These are phyloP conservation scores for Fusarium equiseti DNA, from an alignment of 2,329 filamentous ascomycete species.

Conservation along the genomic window DNA sequence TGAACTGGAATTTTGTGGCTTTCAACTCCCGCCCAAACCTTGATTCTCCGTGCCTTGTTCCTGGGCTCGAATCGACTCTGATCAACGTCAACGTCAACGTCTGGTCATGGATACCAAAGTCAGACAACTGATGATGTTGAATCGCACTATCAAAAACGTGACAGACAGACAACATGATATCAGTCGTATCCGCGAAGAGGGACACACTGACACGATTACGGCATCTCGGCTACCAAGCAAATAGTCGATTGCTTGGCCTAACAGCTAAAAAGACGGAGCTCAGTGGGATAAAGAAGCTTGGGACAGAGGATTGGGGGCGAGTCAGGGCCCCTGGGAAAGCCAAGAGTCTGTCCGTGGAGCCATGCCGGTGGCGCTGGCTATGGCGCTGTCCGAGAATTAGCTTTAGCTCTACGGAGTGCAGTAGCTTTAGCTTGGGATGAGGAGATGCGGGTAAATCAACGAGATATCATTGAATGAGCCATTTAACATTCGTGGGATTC, in stretches of 20 bases:
- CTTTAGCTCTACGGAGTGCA: not conserved
- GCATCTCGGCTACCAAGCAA: conserved; percentile 37
- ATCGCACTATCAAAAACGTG: conserved; percentile 8
- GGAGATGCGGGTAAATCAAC: conserved; percentile 18
- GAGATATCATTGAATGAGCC: not conserved
- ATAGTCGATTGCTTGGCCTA: conserved; percentile 13
- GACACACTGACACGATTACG: conserved; percentile 24
- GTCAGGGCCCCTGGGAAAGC: conserved; percentile 21
- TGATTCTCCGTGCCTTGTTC: conserved; percentile 28
- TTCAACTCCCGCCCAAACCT: conserved; percentile 26
- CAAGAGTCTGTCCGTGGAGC: conserved; percentile 23
- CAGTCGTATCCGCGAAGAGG: not conserved
- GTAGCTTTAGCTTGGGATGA: not conserved
- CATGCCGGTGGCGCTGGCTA: conserved; percentile 21
- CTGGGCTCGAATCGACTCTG: conserved; percentile 7
- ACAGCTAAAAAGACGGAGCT: not conserved
- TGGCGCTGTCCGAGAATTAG: conserved; percentile 13
- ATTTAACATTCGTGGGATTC: conserved; percentile 31
- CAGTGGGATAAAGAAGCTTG: conserved; percentile 3
- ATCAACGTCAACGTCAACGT: not conserved
- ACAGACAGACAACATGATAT: not conserved
- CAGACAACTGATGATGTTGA: not conserved
- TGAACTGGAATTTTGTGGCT: conserved; percentile 36
- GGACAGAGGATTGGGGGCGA: conserved; percentile 13
- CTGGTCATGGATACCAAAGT: conserved; percentile 3